phyloP scores from a whole-genome alignment of 2,329 filamentous ascomycete species.

The Aureobasidium uvarum region DNA sequence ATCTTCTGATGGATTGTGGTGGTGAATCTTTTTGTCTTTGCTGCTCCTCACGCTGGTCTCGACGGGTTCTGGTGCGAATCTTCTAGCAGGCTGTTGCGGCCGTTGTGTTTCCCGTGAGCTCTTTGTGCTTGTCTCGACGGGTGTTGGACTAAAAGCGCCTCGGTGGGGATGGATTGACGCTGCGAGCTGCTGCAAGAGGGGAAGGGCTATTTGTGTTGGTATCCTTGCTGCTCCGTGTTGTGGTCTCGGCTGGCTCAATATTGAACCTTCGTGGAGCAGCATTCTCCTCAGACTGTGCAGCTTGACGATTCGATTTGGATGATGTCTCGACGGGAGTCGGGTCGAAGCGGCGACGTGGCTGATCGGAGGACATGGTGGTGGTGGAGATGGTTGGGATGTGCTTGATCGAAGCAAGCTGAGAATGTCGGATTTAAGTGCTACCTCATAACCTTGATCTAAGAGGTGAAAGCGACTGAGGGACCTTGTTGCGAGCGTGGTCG shows the following conservation, averaged over 20 bases:
- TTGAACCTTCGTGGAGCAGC: slow-evolving; percentile 51
- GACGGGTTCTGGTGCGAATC: slow-evolving; percentile 41
- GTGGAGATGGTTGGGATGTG: not conserved
- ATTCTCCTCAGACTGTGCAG: slow-evolving; percentile 27
- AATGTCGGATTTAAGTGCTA: not conserved
- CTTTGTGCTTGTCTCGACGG: slow-evolving; percentile 41
- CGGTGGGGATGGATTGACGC: not conserved
- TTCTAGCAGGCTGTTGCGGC: slow-evolving; percentile 30
- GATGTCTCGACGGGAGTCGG: slow-evolving; percentile 72
- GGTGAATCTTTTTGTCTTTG: slow-evolving; percentile 28
- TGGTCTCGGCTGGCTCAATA: slow-evolving; percentile 43
- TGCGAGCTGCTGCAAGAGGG: not conserved
- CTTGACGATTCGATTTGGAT: slow-evolving; percentile 56
- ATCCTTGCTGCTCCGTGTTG: slow-evolving; percentile 27
- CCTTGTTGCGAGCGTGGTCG: not conserved
- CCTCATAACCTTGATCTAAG: slow-evolving; percentile 21
- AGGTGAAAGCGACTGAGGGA: not conserved
- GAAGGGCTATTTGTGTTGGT: slow-evolving; percentile 10
- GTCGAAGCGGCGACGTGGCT: slow-evolving; percentile 53
- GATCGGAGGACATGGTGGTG: slow-evolving; percentile 28
- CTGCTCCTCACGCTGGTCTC: slow-evolving; percentile 40
- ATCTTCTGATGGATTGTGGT: slow-evolving; percentile 32
- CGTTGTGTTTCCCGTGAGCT: slow-evolving; percentile 32
- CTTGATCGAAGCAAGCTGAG: not conserved
- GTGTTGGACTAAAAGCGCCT: slow-evolving; percentile 43